Conservation (phyloP, 495 filamentous ascomycete genomes). For the Hypoxylon fuscum region DNA sequence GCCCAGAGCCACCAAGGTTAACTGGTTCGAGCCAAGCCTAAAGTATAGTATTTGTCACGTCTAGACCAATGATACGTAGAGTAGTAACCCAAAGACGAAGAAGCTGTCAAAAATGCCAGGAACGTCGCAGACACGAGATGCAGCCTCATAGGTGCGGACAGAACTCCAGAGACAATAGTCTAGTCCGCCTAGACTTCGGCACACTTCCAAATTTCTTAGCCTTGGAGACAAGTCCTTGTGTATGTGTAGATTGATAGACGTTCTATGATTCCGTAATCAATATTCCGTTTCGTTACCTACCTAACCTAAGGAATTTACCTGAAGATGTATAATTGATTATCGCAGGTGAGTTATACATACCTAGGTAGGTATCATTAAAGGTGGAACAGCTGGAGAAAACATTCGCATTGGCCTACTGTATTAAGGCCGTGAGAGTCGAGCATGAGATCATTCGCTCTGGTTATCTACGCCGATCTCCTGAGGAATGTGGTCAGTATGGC, state of each 20-base stretch:
- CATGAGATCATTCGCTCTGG: conserved; percentile 27
- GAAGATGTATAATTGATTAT: conserved; percentile 2
- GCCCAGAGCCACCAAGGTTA: conserved; percentile 10
- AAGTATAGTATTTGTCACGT: conserved; percentile 32
- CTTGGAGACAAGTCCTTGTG: no score
- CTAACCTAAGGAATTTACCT: no score
- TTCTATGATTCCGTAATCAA: conserved; percentile 24
- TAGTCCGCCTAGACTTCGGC: no score
- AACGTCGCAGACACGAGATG: neutral
- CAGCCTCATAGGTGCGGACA: neutral
- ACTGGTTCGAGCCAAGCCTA: conserved; percentile 21
- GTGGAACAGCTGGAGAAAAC: conserved; percentile 9
- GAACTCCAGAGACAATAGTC: neutral
- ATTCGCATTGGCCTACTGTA: conserved; percentile 10
- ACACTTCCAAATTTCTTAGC: no score
- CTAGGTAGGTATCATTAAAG: conserved; percentile 24
- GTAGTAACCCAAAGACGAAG: conserved; percentile 8
- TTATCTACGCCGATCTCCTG: conserved; percentile 14
- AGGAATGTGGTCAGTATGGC: neutral
- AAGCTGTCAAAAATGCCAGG: conserved; percentile 24
- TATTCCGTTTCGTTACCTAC: no score
- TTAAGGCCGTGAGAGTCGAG: neutral
- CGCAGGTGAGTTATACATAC: conserved; percentile 9
- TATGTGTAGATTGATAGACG: neutral
- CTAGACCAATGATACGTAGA: conserved; percentile 22